phyloP scores from a whole-genome alignment of 129 eudicot genomes.

The Ambrosia artemisiifolia region DNA sequence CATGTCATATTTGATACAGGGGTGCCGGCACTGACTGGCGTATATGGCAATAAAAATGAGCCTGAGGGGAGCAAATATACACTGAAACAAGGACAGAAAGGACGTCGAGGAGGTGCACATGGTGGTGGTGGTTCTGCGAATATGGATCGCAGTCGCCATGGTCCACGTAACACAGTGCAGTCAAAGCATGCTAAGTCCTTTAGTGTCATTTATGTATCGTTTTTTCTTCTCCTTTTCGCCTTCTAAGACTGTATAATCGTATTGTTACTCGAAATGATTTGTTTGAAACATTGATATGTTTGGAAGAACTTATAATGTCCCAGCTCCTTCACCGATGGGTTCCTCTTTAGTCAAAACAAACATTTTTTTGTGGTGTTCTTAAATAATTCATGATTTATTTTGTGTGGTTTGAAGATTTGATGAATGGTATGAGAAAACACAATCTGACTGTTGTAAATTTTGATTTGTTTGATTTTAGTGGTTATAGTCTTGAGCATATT shows the following conservation, averaged over 20 bases:
- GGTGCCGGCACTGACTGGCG: neutral
- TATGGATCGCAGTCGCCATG: conserved; percentile 25
- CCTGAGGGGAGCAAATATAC: neutral
- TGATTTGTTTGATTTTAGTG: neutral
- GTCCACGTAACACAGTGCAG: conserved; percentile 16
- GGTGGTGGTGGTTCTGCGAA: conserved; percentile 63
- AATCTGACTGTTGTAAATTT: neutral
- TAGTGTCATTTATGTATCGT: conserved; percentile 10
- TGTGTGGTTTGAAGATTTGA: neutral
- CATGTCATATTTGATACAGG: conserved; percentile 8
- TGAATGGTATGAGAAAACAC: neutral
- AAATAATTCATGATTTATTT: neutral
- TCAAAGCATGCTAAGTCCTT: conserved; percentile 2
- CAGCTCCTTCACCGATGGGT: too few relatives aligned
- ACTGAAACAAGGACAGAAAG: conserved; percentile 17
- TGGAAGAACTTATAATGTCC: too few relatives aligned
- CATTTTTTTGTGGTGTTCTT: too few relatives aligned
- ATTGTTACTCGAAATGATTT: neutral
- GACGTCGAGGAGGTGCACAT: conserved; percentile 12
- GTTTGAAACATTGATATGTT: neutral
- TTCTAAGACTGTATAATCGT: neutral
- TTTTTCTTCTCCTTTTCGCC: conserved; percentile 24
- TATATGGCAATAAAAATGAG: neutral
- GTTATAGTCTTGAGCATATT: neutral
- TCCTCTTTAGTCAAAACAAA: too few relatives aligned